Evolutionary conservation across 148 eudicot genomes (phyloP).

Genomic region (Beta vulgaris): DNA sequence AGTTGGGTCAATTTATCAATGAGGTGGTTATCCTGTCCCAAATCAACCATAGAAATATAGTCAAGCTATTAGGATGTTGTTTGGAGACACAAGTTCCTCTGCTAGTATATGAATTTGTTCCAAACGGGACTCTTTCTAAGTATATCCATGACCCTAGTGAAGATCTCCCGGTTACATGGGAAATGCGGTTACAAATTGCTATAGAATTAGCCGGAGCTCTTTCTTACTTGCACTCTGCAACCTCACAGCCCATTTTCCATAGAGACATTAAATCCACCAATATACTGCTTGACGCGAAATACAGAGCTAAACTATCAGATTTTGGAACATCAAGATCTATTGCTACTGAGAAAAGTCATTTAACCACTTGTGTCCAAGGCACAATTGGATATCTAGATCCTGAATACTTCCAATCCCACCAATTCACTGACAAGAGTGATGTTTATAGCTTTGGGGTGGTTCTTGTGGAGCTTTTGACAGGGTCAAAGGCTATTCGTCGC

Average conservation of each 20-base stretch:
- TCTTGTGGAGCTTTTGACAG: constrained; percentile 26
- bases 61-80: constrained; percentile 30
- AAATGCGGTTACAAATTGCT: constrained; percentile 29
- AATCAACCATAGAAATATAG: constrained; percentile 32
- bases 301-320: constrained; percentile 28
- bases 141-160: constrained; percentile 21
- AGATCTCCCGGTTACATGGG: constrained; percentile 32
- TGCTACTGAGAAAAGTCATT: constrained; percentile 27
- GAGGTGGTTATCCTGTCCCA: constrained; percentile 29
- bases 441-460: constrained; percentile 28
- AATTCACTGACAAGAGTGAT: constrained; percentile 25
- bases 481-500: constrained; percentile 11
- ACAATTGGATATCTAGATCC: constrained; percentile 34
- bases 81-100: constrained; percentile 35
- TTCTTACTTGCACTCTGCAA: constrained; percentile 27
- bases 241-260: constrained; percentile 28
- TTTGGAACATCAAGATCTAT: constrained; percentile 32
- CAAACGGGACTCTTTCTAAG: constrained; percentile 26
- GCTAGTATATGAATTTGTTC: constrained; percentile 31
- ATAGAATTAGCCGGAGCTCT: constrained; percentile 32
- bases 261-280: constrained; percentile 32
- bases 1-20: constrained; percentile 25
- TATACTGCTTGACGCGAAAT: constrained; percentile 31
- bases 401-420: constrained; percentile 24
- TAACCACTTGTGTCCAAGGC: constrained; percentile 31